Evolutionary conservation across 1,284 basidiomycete species (phyloP).

Genomic region (Ceratobasidium sp.): DNA sequence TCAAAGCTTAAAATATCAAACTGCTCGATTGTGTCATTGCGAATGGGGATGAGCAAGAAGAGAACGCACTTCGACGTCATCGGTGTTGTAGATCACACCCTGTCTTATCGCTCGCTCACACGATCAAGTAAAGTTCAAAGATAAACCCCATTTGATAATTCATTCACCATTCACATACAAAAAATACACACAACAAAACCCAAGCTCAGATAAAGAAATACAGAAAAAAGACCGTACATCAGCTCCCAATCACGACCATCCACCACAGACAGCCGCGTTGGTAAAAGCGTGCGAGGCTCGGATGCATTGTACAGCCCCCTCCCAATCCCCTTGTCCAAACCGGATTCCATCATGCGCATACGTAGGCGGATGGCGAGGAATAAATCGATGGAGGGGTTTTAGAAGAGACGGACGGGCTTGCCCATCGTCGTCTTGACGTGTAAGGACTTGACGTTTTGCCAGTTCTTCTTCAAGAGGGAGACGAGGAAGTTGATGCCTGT

Average conservation of each 20-base stretch:
- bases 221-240: constrained; percentile 56
- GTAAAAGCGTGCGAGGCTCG: constrained; percentile 93
- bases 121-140: constrained; percentile 5
- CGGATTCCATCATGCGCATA: constrained; percentile 7
- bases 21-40: no score
- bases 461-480: constrained; percentile 99
- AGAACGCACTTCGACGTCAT: no score
- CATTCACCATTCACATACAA: constrained; percentile 37
- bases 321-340: constrained; percentile 26
- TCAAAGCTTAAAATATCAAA: no score
- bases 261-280: constrained; percentile 72
- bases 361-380: constrained; percentile 39
- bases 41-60: no score
- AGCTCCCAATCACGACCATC: constrained; percentile 87
- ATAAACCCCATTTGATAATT: constrained; percentile 1
- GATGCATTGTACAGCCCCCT: constrained; percentile 68
- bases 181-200: not conserved
- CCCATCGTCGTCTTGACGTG: constrained; percentile 99
- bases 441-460: constrained; percentile 99
- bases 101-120: not conserved
- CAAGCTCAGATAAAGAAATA: constrained; percentile 10
- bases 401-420: constrained; percentile 95
- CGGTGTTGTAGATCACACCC: no score
- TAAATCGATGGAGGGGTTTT: constrained; percentile 52
- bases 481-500: constrained; percentile 99